Conservation (phyloP, 2,329 filamentous ascomycete genomes). For the Fusarium avenaceum region DNA sequence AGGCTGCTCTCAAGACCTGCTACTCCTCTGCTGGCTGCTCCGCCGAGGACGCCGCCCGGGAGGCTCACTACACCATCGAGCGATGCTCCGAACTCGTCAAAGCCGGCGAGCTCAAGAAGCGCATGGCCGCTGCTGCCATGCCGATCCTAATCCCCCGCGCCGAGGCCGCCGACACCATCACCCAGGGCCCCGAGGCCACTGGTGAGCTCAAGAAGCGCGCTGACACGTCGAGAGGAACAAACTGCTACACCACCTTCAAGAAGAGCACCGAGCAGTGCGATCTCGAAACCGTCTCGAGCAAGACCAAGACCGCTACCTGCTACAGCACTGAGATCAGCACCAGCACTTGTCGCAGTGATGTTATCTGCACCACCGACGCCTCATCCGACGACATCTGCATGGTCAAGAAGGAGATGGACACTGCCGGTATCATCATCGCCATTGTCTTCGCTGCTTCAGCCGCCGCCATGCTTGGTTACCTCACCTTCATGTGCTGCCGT, state of each 20-base stretch:
- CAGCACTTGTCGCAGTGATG: conserved; percentile 58
- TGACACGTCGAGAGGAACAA: conserved; percentile 41
- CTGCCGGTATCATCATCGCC: conserved; percentile 62
- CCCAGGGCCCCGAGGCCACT: conserved; percentile 31
- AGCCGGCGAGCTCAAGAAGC: conserved; percentile 50
- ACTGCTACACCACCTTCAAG: conserved; percentile 56
- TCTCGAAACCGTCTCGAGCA: conserved; percentile 54
- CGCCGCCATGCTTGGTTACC: conserved; percentile 54
- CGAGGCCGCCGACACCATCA: conserved; percentile 31
- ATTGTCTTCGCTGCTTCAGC: conserved; percentile 61
- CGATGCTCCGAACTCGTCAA: conserved; percentile 52
- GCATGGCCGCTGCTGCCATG: conserved; percentile 43
- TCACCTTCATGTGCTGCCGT: conserved; percentile 66
- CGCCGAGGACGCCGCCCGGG: conserved; percentile 47
- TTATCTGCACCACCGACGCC: conserved; percentile 60
- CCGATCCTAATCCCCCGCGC: conserved; percentile 38
- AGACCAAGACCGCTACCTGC: conserved; percentile 57
- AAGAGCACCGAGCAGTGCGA: conserved; percentile 56
- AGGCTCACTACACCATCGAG: conserved; percentile 49
- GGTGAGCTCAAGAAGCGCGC: conserved; percentile 38
- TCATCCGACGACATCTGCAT: conserved; percentile 59
- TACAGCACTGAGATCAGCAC: conserved; percentile 52
- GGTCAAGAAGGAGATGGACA: conserved; percentile 57
- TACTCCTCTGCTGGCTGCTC: conserved; percentile 55
- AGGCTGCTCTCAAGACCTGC: conserved; percentile 56